phyloP scores from a whole-genome alignment of 352 stramenopile genomes.

The Globisporangium canariense region DNA sequence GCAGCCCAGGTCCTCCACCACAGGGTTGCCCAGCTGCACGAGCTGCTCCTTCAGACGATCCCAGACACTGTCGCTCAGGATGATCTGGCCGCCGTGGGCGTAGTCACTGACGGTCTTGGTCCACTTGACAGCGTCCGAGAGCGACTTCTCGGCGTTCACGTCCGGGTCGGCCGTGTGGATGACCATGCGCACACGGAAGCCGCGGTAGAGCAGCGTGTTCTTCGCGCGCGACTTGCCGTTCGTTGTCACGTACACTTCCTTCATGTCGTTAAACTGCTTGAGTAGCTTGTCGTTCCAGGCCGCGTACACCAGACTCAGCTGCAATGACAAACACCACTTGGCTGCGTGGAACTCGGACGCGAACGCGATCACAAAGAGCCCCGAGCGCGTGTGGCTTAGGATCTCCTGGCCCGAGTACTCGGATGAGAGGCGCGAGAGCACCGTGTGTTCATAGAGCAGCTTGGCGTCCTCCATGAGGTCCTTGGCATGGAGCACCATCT shows the following conservation, averaged over 20 bases:
- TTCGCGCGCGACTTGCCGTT: conserved; percentile 59
- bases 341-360: conserved; percentile 82
- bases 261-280: conserved; percentile 81
- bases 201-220: conserved; percentile 75
- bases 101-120: conserved; percentile 84
- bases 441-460: conserved; percentile 83
- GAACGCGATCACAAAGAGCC: conserved; percentile 83
- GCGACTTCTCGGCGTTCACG: conserved; percentile 47
- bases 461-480: conserved; percentile 87
- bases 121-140: conserved; percentile 79
- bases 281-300: conserved; percentile 86
- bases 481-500: conserved; percentile 71
- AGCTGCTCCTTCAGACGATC: conserved; percentile 85
- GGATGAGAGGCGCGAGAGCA: conserved; percentile 74
- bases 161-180: conserved; percentile 73
- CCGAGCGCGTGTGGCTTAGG: conserved; percentile 66
- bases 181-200: conserved; percentile 84
- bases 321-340: conserved; percentile 84
- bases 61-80: conserved; percentile 83
- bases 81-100: conserved; percentile 79
- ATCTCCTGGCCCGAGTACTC: conserved; percentile 85
- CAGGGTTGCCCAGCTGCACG: conserved; percentile 81
- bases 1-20: conserved; percentile 83
- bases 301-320: conserved; percentile 81
- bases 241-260: conserved; percentile 58